Evolutionary conservation across 176 grass and related monocot genomes (phyloP).

Genomic region (Lolium perenne): DNA sequence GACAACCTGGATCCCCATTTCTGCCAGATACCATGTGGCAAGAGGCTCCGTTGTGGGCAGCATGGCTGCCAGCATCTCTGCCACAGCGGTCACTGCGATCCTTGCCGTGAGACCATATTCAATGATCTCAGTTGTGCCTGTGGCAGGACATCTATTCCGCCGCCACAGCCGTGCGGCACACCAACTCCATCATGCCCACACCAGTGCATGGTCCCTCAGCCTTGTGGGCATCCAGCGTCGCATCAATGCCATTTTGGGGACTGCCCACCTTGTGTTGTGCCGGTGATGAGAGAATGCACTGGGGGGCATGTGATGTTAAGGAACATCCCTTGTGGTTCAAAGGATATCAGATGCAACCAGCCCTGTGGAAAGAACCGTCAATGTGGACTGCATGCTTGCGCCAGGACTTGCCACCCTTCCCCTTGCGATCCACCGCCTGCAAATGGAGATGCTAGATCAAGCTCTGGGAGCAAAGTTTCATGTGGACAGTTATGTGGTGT

Average conservation of each 20-base stretch:
- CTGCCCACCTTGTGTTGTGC: constrained; percentile 78
- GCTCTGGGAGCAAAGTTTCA: too few species aligned
- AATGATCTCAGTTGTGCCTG: constrained; percentile 85
- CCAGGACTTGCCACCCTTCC: constrained; percentile 69
- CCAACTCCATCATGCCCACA: constrained; percentile 79
- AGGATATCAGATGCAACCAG: constrained; percentile 93
- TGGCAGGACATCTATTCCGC: constrained; percentile 83
- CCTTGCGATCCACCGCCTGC: constrained; percentile 65
- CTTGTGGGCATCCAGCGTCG: constrained; percentile 71
- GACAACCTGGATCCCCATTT: constrained; percentile 73
- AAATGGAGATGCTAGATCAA: constrained; percentile 44
- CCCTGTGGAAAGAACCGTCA: constrained; percentile 88
- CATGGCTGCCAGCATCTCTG: constrained; percentile 80
- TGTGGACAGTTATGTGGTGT: too few species aligned
- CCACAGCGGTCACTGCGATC: constrained; percentile 81
- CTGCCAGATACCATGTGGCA: constrained; percentile 80
- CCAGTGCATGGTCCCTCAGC: constrained; percentile 69
- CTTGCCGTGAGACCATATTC: constrained; percentile 89
- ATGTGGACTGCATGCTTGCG: constrained; percentile 90
- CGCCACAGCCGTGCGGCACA: constrained; percentile 79
- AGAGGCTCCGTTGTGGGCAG: constrained; percentile 85
- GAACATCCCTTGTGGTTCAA: constrained; percentile 96
- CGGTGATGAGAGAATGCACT: constrained; percentile 76
- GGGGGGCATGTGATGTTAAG: constrained; percentile 88
- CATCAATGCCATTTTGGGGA: constrained; percentile 93